A percentile compares a stretch with the other conserved stretches of the same genome.
Evolutionary conservation across 202 grass and related monocot species (phyloP).

Genomic region (Sporobolus alterniflorus): DNA sequence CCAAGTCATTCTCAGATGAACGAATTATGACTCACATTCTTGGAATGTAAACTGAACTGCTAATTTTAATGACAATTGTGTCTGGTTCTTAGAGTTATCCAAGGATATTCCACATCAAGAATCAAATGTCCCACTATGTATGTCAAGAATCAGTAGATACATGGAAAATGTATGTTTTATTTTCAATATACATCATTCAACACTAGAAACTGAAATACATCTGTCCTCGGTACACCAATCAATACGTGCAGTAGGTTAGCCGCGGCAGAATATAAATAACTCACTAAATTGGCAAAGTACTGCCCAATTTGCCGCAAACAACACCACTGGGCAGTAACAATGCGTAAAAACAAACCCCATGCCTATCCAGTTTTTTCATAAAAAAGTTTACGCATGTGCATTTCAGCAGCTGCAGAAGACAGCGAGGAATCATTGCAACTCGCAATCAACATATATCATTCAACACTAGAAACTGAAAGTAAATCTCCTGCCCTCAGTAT

Average conservation of each 20-base stretch:
- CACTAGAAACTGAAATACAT: not conserved
- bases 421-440: conserved; percentile 25
- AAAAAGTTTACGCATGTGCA: not conserved
- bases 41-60: conserved; percentile 21
- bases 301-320: not conserved
- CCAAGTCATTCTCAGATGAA: not conserved
- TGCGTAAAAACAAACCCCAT: not conserved
- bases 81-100: not conserved
- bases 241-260: not conserved
- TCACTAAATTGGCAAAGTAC: not conserved
- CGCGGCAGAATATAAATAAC: not conserved
- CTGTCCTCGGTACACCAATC: not conserved
- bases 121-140: not conserved
- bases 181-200: not conserved
- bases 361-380: not conserved
- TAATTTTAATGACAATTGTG: not conserved
- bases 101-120: not conserved
- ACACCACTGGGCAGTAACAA: not conserved
- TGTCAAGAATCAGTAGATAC: not conserved
- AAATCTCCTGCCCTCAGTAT: no score
- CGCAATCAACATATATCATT: no score
- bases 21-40: not conserved
- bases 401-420: not conserved
- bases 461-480: no score
- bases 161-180: not conserved